Evolutionary conservation across 108 stramenopile species (phyloP), one percentile per base, ranked within the genome.

Genomic region (Skeletonema marinoi): DNA sequence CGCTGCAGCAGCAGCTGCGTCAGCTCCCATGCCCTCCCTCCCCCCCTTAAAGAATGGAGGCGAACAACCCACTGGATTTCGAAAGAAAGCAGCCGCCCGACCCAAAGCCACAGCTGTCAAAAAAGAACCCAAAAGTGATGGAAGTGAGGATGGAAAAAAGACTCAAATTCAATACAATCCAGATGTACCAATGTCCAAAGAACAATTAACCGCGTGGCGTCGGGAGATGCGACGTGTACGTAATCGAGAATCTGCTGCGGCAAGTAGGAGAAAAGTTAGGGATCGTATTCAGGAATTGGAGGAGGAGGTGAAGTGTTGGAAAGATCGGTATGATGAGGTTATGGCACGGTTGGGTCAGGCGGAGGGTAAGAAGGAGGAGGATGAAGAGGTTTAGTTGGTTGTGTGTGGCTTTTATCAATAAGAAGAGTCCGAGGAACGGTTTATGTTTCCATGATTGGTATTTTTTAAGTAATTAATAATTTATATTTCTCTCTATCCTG

Each of bases 121-220:
- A 39, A n/a, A 66, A 21, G 33, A 30, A 33, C 1, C 30, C 8
- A 9, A 29, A 13, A 21, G 33, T 35, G 58, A 70, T 44, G 36
- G 48, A 32, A 13, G 68, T 12, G 56, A 16, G 59, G 67, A 71
- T 25, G 29, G 42, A 25, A 72, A 59, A 70, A 81, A 81, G 48
- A 51, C 88, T 32, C 94, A 95, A 73, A 86, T 92, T 48, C 79
- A 90, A 59, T 95, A 95, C 83, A 92, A 92, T 74, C 94, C 94
- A 10, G 90, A 91, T 38, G 85, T 95, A 9, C 88, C 92, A 17
- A 95, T 95, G 94, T 83, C 77, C 41, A 95, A 95, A 70, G 94
- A 95, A 68, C 88, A 95, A 68, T 66, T 91, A 6, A 91, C 94
- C 14, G 86, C 89, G 6, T 95, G 94, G 94, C 76, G 94, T 61